Conservation (phyloP, 1,284 basidiomycete species). For the Ustilago shanxiensis region DNA sequence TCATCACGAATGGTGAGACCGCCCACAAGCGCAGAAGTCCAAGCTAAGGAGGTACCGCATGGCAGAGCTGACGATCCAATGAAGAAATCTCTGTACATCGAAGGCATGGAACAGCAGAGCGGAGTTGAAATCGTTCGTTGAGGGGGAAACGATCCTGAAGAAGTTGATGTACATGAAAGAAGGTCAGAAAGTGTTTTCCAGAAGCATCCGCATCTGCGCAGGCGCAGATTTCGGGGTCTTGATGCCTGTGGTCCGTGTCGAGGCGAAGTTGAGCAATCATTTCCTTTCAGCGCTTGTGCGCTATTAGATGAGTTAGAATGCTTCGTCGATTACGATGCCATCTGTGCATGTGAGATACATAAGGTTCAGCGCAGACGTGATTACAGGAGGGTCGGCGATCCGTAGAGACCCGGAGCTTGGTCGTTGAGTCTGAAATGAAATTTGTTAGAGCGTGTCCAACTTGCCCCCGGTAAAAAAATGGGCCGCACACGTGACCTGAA, state of each 20-base stretch:
- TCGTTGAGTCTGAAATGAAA: not conserved
- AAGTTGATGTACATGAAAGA: not conserved
- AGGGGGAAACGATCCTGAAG: not conserved
- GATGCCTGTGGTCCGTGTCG: not conserved
- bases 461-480: not conserved
- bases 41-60: constrained; percentile 32
- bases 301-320: not conserved
- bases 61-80: not conserved
- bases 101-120: not conserved
- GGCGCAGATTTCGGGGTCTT: not conserved
- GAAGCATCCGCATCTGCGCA: not conserved
- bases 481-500: constrained; percentile 5
- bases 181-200: not conserved
- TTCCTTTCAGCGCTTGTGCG: not conserved
- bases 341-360: not conserved
- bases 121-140: not conserved
- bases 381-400: constrained; percentile 12
- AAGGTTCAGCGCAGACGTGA: constrained; percentile 1
- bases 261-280: too few relatives aligned
- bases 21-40: constrained; percentile 42
- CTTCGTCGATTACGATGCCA: not conserved
- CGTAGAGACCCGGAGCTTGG: constrained; percentile 21
- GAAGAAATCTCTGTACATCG: too few relatives aligned
- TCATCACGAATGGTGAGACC: constrained; percentile 25
- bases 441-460: not conserved